Conservation (phyloP, 108 stramenopile species). For the Craspedostauros australis region DNA sequence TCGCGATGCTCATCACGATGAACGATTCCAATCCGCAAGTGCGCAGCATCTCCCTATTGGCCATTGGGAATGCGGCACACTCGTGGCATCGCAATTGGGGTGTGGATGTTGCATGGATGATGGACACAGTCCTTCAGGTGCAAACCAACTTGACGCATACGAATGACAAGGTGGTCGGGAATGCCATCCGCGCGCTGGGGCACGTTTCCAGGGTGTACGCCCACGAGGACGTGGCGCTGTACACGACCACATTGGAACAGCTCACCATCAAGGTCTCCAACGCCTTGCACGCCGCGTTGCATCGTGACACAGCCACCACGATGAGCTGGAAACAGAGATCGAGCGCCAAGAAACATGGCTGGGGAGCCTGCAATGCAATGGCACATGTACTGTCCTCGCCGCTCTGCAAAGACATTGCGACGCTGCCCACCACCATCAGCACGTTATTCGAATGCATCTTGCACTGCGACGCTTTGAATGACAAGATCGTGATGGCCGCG, state of each 20-base stretch:
- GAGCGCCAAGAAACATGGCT: slow-evolving; percentile 60
- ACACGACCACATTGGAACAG: slow-evolving; percentile 6
- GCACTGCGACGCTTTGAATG: not conserved
- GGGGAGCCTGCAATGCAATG: slow-evolving; percentile 61
- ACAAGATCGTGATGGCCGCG: slow-evolving; percentile 24
- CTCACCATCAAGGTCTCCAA: slow-evolving; percentile 32
- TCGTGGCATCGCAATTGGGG: not conserved
- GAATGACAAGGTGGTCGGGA: slow-evolving; percentile 59
- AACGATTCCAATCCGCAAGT: slow-evolving; percentile 38
- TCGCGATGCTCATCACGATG: slow-evolving; percentile 26
- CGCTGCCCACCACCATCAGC: no score
- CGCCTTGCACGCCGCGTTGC: slow-evolving; percentile 33
- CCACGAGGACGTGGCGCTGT: slow-evolving; percentile 4
- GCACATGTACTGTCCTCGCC: slow-evolving; percentile 11
- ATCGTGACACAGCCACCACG: slow-evolving; percentile 19
- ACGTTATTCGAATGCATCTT: slow-evolving; percentile 10
- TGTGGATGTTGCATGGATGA: not conserved
- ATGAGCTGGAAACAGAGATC: slow-evolving; percentile 71
- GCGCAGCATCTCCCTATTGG: no score
- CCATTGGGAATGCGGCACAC: slow-evolving; percentile 37
- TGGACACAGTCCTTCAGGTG: slow-evolving; percentile 8
- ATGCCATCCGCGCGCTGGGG: slow-evolving; percentile 61
- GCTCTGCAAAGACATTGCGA: not conserved
- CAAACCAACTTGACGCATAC: slow-evolving; percentile 27
- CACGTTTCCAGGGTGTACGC: slow-evolving; percentile 37